Percentiles rank a stretch among this genome's conserved stretches.
Conservation (phyloP, 306 rosid species). For the Cicer bijugum region DNA sequence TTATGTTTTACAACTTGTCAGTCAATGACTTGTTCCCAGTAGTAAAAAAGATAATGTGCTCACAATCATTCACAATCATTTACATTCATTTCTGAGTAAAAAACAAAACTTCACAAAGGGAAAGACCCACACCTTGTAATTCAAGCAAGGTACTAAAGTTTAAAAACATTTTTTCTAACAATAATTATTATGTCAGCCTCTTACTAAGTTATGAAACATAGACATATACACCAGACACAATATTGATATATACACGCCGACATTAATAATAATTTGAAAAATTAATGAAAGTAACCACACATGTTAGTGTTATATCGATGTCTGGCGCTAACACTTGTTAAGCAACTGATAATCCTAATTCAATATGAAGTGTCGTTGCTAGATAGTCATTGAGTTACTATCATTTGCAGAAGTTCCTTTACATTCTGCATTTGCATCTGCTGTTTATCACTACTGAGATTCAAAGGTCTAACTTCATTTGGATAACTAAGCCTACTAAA, state of each 20-base stretch:
- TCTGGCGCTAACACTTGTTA: too few species aligned
- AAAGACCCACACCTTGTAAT: conserved; percentile 40
- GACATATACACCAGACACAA: too few species aligned
- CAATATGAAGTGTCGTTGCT: too few species aligned
- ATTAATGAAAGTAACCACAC: too few species aligned
- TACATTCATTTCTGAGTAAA: conserved; percentile 49
- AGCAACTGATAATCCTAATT: too few species aligned
- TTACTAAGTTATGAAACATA: background rate
- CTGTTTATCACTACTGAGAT: conserved; percentile 13
- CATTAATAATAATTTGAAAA: too few species aligned
- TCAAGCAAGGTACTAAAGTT: conserved; percentile 47
- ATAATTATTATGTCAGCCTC: conserved; percentile 34
- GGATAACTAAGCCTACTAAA: conserved; percentile 18
- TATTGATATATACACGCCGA: too few species aligned
- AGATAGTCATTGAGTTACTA: background rate
- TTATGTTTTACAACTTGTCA: conserved; percentile 21
- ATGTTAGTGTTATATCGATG: too few species aligned
- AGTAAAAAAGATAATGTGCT: conserved; percentile 12
- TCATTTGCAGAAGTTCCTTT: conserved; percentile 42
- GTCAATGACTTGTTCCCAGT: conserved; percentile 9
- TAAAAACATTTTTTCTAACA: conserved; percentile 25
- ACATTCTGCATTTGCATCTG: conserved; percentile 28
- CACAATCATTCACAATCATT: conserved; percentile 51
- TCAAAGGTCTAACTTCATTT: conserved; percentile 33
- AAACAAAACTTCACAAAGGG: conserved; percentile 32